Conservation (phyloP, 2,329 filamentous ascomycete species). For the Aureobasidium sp. region DNA sequence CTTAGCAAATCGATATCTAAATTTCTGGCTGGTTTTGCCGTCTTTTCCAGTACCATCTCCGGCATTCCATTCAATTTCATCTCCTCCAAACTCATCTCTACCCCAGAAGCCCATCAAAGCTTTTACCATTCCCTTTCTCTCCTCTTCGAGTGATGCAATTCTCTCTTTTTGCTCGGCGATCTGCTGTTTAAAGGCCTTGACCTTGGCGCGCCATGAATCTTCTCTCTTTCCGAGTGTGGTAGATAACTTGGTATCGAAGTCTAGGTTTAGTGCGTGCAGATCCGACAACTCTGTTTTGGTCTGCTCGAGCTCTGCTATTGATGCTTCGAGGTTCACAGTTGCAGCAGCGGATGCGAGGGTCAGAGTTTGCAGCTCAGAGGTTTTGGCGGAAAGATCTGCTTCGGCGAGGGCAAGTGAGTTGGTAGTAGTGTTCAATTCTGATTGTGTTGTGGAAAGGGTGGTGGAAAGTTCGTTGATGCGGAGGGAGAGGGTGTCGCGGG, state of each 20-base stretch:
- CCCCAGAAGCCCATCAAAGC: constrained; percentile 80
- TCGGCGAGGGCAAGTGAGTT: constrained; percentile 19
- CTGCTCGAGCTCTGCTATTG: constrained; percentile 18
- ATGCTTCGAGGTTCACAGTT: not conserved
- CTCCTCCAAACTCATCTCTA: constrained; percentile 38
- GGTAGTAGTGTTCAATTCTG: constrained; percentile 1
- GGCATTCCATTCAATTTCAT: not conserved
- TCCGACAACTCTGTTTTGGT: constrained; percentile 21
- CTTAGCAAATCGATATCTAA: constrained; percentile 27
- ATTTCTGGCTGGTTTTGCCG: constrained; percentile 27
- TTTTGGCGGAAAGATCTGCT: constrained; percentile 18
- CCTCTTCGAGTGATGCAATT: constrained; percentile 22
- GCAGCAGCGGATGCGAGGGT: not conserved
- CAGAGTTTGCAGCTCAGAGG: not conserved
- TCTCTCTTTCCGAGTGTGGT: not conserved
- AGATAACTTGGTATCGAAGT: not conserved
- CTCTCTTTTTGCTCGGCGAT: not conserved
- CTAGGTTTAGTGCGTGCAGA: constrained; percentile 17
- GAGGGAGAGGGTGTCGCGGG: not conserved
- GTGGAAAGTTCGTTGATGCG: constrained; percentile 19
- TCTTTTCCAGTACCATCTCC: not conserved
- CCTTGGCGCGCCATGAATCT: constrained; percentile 1
- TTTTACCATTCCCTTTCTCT: constrained; percentile 28
- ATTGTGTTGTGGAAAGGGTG: constrained; percentile 17
- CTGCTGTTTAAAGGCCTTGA: not conserved